These are phyloP conservation scores for Sphagnum fallax DNA, from an alignment of 228 moss, liverwort and hornwort species.

Conservation along the genomic window DNA sequence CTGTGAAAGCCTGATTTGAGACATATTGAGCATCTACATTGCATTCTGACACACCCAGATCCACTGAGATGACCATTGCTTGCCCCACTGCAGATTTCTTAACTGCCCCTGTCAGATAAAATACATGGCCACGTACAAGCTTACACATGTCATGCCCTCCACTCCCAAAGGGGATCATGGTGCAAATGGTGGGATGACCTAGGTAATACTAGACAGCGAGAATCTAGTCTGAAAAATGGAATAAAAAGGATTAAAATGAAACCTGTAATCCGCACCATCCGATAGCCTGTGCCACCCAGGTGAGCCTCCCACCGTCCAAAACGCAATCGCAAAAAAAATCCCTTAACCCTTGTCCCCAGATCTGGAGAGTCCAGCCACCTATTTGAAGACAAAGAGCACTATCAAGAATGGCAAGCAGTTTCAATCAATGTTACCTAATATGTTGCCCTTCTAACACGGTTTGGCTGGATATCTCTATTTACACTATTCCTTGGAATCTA, in stretches of 20 bases:
- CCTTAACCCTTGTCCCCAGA: conserved; percentile 3
- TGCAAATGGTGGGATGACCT: too few relatives aligned
- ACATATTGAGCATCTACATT: conserved; percentile 9
- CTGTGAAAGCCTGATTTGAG: conserved; percentile 9
- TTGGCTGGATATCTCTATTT: too few relatives aligned
- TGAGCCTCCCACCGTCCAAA: conserved; percentile 11
- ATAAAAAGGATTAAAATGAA: background rate
- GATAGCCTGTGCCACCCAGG: conserved; percentile 10
- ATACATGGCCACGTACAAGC: too few relatives aligned
- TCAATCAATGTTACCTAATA: too few relatives aligned
- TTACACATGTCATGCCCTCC: too few relatives aligned
- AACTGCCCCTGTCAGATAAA: background rate
- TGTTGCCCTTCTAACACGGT: too few relatives aligned
- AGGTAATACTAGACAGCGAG: too few relatives aligned
- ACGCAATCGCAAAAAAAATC: conserved; percentile 4
- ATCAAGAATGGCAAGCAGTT: too few relatives aligned
- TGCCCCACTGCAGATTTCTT: background rate
- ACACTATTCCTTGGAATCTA: too few relatives aligned
- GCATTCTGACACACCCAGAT: conserved; percentile 7
- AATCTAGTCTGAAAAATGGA: too few relatives aligned
- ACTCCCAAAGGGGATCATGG: too few relatives aligned
- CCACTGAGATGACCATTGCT: conserved; percentile 2
- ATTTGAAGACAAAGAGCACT: too few relatives aligned
- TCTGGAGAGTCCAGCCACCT: conserved; percentile 9
- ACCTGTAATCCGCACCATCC: conserved; percentile 9